phyloP scores from a whole-genome alignment of 306 rosid species.

The Cucurbita moschata region DNA sequence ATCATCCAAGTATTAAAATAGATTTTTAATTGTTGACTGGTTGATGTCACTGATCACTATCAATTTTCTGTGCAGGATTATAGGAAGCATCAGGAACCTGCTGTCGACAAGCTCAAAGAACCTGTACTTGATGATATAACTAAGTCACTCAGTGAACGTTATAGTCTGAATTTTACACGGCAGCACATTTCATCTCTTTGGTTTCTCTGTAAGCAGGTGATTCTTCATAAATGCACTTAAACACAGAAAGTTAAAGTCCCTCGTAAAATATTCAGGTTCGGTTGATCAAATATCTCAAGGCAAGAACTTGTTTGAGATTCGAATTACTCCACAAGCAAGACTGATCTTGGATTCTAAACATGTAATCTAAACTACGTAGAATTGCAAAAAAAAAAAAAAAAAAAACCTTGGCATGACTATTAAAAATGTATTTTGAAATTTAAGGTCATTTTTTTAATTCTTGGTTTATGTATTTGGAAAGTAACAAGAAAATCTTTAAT shows the following conservation, averaged over 20 bases:
- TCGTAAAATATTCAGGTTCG: neutral
- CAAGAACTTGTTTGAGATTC: too few species aligned
- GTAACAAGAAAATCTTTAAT: neutral
- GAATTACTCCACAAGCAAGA: too few species aligned
- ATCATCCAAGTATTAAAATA: neutral
- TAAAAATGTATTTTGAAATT: neutral
- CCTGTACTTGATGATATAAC: constrained; percentile 57
- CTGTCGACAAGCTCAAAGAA: constrained; percentile 63
- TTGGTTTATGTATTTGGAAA: neutral
- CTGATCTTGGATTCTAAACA: too few species aligned
- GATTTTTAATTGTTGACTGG: neutral
- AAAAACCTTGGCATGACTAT: neutral
- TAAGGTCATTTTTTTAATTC: neutral
- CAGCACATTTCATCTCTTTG: constrained; percentile 66
- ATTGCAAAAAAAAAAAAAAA: too few species aligned
- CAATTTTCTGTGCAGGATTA: constrained; percentile 30
- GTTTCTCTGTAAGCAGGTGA: constrained; percentile 95
- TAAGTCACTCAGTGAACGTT: constrained; percentile 33
- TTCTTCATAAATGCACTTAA: neutral
- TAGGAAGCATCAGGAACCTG: constrained; percentile 64
- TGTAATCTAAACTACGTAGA: too few species aligned
- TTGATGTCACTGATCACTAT: constrained; percentile 2
- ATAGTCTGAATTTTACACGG: constrained; percentile 59
- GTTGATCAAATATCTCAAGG: too few species aligned
- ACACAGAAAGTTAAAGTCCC: neutral